Percentiles rank a stretch among this genome's conserved stretches.
Evolutionary conservation across 2,329 filamentous ascomycete species (phyloP).

Genomic region (Fusarium bactridioides): DNA sequence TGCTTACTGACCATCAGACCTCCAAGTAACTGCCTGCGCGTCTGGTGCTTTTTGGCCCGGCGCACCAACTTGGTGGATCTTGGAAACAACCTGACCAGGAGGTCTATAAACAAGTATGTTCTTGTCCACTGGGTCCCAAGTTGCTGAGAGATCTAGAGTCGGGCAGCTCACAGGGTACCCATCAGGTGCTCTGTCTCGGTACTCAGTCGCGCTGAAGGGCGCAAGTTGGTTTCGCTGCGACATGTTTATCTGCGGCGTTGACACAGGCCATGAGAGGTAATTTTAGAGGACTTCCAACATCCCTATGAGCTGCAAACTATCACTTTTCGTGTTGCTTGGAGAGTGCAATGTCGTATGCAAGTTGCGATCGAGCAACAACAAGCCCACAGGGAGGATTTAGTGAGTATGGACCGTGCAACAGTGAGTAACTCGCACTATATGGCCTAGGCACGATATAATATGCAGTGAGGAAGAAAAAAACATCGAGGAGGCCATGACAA

Average conservation of each 20-base stretch:
- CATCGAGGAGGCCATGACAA: background rate
- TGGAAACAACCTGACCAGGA: conserved; percentile 72
- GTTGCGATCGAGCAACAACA: conserved; percentile 3
- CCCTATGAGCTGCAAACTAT: background rate
- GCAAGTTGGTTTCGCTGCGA: conserved; percentile 48
- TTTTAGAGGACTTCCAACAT: background rate
- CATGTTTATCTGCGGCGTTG: conserved; percentile 35
- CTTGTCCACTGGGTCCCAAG: conserved; percentile 71
- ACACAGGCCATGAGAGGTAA: background rate
- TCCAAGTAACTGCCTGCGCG: conserved; percentile 67
- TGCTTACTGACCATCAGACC: conserved; percentile 66
- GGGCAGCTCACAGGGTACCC: conserved; percentile 79
- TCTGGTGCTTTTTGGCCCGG: conserved; percentile 52
- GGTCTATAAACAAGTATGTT: conserved; percentile 80
- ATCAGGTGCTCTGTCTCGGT: conserved; percentile 62
- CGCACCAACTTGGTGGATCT: conserved; percentile 55
- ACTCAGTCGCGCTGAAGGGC: conserved; percentile 64
- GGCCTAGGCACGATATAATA: background rate
- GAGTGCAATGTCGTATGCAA: conserved; percentile 6
- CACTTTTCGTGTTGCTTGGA: background rate
- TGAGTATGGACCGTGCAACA: background rate
- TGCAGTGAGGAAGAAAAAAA: background rate
- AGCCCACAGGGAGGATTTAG: background rate
- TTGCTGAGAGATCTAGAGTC: conserved; percentile 81
- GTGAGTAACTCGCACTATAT: background rate